Evolutionary conservation across 495 filamentous ascomycete genomes (phyloP).

Genomic region (Jackrogersella minutella): DNA sequence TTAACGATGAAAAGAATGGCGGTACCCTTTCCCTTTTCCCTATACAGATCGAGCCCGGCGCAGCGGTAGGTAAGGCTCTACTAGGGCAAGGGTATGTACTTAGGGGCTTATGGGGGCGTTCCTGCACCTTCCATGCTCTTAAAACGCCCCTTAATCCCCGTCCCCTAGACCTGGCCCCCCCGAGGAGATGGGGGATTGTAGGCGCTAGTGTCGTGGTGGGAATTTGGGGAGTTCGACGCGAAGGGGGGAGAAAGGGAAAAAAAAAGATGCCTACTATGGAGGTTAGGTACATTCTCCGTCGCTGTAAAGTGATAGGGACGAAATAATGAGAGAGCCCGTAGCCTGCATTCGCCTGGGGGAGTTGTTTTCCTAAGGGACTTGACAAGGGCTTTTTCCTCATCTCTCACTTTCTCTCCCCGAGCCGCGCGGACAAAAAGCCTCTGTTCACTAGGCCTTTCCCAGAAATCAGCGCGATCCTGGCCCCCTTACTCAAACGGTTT

Average conservation of each 20-base stretch:
- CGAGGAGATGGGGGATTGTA: background rate
- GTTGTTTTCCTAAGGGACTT: no score
- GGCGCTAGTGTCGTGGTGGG: no score
- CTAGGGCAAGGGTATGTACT: background rate
- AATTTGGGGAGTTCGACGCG: no score
- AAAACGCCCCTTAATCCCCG: slow-evolving; percentile 19
- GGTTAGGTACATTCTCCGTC: no score
- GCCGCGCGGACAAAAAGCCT: slow-evolving; percentile 9
- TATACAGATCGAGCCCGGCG: background rate
- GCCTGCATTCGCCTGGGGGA: no score
- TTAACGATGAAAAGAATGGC: no score
- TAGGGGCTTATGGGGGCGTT: no score
- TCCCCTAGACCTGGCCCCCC: background rate
- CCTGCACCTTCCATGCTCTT: slow-evolving; percentile 1
- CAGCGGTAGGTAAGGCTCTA: slow-evolving; percentile 8
- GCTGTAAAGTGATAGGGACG: no score
- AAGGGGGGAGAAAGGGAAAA: no score
- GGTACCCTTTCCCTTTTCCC: background rate
- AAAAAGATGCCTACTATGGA: no score
- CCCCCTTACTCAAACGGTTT: slow-evolving; percentile 9
- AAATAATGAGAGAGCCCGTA: slow-evolving; percentile 8
- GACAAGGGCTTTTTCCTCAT: background rate
- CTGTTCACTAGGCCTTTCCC: slow-evolving; percentile 1
- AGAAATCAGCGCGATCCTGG: background rate
- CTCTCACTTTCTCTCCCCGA: background rate